These are phyloP conservation scores for Candida tibetensis DNA, from an alignment of 805 yeast genomes.

Conservation along the genomic window DNA sequence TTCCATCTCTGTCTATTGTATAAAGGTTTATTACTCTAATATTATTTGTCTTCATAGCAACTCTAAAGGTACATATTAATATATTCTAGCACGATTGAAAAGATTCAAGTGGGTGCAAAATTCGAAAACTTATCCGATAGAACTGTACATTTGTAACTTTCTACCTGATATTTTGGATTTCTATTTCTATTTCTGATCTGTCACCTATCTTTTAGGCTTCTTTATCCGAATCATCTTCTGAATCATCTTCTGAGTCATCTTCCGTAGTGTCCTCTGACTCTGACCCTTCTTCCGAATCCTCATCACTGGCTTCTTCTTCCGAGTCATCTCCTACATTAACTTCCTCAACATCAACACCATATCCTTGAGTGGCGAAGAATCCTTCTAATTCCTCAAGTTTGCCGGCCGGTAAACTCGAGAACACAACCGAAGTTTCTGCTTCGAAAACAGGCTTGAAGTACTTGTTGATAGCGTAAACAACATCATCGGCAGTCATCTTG, in stretches of 20 bases:
- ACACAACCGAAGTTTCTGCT: conserved; percentile 52
- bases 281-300: conserved; percentile 7
- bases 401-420: conserved; percentile 71
- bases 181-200: conserved; percentile 3
- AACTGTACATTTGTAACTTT: too few species aligned
- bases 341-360: conserved; percentile 56
- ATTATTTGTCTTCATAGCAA: too few species aligned
- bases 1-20: too few species aligned
- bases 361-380: conserved; percentile 55
- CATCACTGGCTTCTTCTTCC: conserved; percentile 9
- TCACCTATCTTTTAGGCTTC: too few species aligned
- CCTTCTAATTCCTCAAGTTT: conserved; percentile 46
- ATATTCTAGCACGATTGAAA: too few species aligned
- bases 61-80: too few species aligned
- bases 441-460: conserved; percentile 69
- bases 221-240: conserved; percentile 12
- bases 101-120: too few species aligned
- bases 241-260: conserved; percentile 30
- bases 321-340: conserved; percentile 28
- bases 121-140: too few species aligned
- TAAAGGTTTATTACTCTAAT: too few species aligned
- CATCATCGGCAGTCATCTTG: conserved; percentile 51
- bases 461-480: conserved; percentile 47
- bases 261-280: conserved; percentile 18
- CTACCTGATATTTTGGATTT: conserved; percentile 4